Evolutionary conservation across 2,329 filamentous ascomycete genomes (phyloP), one percentile per base, ranked within the genome.

Genomic region (Phyllosticta ampelicida): DNA sequence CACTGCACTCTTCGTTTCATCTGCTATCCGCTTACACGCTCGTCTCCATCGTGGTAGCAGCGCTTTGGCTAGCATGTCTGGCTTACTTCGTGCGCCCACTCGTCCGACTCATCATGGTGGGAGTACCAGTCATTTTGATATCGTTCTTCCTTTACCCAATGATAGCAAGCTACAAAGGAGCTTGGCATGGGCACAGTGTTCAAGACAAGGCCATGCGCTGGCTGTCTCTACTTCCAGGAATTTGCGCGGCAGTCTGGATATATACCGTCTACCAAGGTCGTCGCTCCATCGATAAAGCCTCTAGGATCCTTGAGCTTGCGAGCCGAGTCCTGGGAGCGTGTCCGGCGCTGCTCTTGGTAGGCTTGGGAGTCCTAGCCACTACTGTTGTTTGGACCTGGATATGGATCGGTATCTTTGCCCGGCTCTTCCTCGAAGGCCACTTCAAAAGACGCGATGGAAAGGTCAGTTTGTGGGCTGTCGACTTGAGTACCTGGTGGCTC

Each of bases 381-480:
- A 86, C 95, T 50, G 87, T 96, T 9, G 75, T 83, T 13, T 97
- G 91, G 87, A 96, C 91, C 0, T 99, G 94, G 94, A 72, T 88
- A 6, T 99, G 94, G 94, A 83, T 97, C 64, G 85, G 85, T 65
- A 96, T 99, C 90, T 97, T 99, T 72, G 92, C 91, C 8, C 83
- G 90, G 51, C 86, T 97, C 60, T 99, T 99, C 71, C 83, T 97
- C 60, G 90, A 89, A n/a, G 94, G 94, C 0, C 87, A 91, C 71
- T 84, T 92, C 63, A 84, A 85, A 10, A 70, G 69, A 21, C 49
- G 21, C 10, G 62, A 66, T 10, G 67, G 61, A 11, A 82, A 80
- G 61, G 76, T 74, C 61, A 67, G 66, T 2, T 75, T 85, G 49
- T 96, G 95, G 73, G 81, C 95, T 66, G 90, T 97, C 67, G 87